Evolutionary conservation across 129 eudicot genomes (phyloP).

Genomic region (Saussurea involucrata): DNA sequence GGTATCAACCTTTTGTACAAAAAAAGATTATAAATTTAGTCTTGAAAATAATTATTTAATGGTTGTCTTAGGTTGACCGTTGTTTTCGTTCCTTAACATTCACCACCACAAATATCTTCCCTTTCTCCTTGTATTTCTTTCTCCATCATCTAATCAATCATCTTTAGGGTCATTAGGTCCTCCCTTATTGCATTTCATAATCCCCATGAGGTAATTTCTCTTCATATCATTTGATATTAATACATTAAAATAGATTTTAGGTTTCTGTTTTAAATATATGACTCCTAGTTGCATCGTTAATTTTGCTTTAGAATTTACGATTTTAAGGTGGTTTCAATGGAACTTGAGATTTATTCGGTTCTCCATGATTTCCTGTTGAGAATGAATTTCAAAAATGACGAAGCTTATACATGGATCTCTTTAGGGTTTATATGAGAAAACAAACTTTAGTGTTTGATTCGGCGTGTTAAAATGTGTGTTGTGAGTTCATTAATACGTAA

Average conservation of each 20-base stretch:
- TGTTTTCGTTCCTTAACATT: constrained; percentile 25
- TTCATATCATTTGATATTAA: not conserved
- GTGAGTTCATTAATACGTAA: not conserved
- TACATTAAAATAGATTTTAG: not conserved
- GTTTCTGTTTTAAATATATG: not conserved
- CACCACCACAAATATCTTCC: constrained; percentile 30
- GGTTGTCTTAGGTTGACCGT: constrained; percentile 21
- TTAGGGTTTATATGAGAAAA: constrained; percentile 4
- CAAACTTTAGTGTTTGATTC: not conserved
- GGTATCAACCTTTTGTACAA: no score
- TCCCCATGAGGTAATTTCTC: constrained; percentile 11
- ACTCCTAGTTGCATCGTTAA: not conserved
- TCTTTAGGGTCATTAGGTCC: constrained; percentile 1
- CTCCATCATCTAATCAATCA: constrained; percentile 5
- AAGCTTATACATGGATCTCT: not conserved
- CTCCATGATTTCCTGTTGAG: not conserved
- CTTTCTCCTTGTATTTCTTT: constrained; percentile 13
- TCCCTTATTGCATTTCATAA: not conserved
- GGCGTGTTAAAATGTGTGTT: not conserved
- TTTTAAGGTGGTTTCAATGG: constrained; percentile 5
- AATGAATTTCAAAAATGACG: not conserved
- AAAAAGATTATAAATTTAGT: no score
- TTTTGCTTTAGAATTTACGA: not conserved
- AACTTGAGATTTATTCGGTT: not conserved
- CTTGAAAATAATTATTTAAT: not conserved